phyloP scores from a whole-genome alignment of 1,284 basidiomycete species.

The Puccinia horiana region DNA sequence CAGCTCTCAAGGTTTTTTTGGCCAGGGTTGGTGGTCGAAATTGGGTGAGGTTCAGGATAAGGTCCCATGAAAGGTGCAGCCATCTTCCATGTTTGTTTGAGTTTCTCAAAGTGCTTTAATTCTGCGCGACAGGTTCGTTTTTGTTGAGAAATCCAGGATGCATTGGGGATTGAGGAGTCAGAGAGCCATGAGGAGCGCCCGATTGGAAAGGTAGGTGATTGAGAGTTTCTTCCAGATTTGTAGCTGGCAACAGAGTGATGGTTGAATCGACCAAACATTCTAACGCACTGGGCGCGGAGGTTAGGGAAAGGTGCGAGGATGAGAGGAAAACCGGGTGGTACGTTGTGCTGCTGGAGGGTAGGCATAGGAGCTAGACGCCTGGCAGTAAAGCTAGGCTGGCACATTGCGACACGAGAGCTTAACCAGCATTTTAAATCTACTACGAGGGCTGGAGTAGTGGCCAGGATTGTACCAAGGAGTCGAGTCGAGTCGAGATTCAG shows the following conservation, averaged over 20 bases:
- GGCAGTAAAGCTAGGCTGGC: conserved; percentile 38
- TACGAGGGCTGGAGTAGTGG: neutral
- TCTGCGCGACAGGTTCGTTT: conserved; percentile 7
- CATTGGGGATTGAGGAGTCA: neutral
- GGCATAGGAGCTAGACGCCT: conserved; percentile 27
- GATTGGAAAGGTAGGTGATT: neutral
- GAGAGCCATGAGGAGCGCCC: neutral
- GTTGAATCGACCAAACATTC: conserved; percentile 34
- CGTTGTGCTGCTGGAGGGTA: neutral
- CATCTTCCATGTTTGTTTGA: conserved; percentile 20
- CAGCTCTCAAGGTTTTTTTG: conserved; percentile 16
- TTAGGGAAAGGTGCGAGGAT: conserved; percentile 28
- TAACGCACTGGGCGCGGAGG: conserved; percentile 27
- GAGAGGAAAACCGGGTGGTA: conserved; percentile 36
- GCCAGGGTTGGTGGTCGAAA: neutral
- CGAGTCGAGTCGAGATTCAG: conserved; percentile 9
- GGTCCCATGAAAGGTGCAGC: conserved; percentile 12
- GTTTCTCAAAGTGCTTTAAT: conserved; percentile 26
- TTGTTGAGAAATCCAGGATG: conserved; percentile 33
- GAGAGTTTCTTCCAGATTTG: neutral
- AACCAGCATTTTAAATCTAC: conserved; percentile 28
- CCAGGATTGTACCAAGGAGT: conserved; percentile 27
- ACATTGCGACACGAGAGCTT: conserved; percentile 16
- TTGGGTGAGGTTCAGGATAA: conserved; percentile 1
- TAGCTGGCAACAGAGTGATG: neutral